These are phyloP conservation scores for Lasiodiplodia sp. DNA, from an alignment of 2,329 filamentous ascomycete species.

Conservation along the genomic window DNA sequence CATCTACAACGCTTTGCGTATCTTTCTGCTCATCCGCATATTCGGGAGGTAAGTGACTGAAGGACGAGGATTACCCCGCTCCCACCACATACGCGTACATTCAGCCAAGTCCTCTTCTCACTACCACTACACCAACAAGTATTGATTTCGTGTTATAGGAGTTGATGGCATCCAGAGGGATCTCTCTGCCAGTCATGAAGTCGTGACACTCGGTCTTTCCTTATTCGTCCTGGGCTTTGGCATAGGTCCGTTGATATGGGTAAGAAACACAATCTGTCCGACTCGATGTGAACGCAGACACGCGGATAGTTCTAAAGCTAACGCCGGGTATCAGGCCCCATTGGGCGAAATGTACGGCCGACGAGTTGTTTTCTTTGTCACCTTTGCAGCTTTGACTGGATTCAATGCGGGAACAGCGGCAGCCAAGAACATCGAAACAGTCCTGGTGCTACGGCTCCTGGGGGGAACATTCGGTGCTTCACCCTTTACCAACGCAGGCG, in stretches of 20 bases:
- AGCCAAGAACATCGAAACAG: constrained; percentile 62
- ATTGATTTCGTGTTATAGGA: background rate
- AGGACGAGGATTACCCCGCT: background rate
- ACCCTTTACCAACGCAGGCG: constrained; percentile 64
- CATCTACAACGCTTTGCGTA: constrained; percentile 52
- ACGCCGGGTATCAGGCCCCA: constrained; percentile 53
- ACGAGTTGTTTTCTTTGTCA: constrained; percentile 65
- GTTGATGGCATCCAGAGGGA: constrained; percentile 47
- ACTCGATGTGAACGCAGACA: too few species aligned
- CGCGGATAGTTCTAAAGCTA: background rate
- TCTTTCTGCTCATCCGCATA: constrained; percentile 54
- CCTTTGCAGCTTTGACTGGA: constrained; percentile 63
- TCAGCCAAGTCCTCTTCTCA: background rate
- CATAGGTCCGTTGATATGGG: constrained; percentile 51
- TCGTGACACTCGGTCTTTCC: constrained; percentile 51
- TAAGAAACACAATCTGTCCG: background rate
- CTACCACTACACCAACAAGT: too few species aligned
- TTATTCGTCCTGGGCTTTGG: constrained; percentile 54
- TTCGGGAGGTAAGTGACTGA: constrained; percentile 41
- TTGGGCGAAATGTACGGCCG: constrained; percentile 61
- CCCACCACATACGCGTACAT: background rate
- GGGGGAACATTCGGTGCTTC: constrained; percentile 68
- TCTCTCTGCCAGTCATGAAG: constrained; percentile 47
- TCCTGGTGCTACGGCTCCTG: constrained; percentile 72
- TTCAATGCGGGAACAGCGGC: constrained; percentile 69